Base-by-base conservation (phyloP, 2,329 filamentous ascomycete species). In the Xylariales sp. region DNA sequence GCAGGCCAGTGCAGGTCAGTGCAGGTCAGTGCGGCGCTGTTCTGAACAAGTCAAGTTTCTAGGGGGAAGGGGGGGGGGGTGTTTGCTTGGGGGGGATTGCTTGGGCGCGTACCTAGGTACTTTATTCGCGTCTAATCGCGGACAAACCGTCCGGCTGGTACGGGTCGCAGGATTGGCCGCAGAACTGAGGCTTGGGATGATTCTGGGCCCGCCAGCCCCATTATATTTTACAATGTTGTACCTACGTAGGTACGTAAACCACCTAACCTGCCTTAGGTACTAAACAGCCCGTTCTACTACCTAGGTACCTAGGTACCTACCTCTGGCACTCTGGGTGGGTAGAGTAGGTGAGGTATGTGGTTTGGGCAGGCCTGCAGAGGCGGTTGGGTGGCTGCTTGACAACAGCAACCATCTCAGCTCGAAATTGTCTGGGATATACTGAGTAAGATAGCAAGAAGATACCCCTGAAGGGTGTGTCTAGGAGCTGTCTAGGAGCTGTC, bases 141-240 rank as follows among this genome's bases (percentile, higher is more conserved):
- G 74, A 66, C 72, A 76, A 77, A 75, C 76, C 76, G 73, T 73
- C 75, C 76, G 75, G 69, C 74, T 72, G 75, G 75, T 70, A 71
- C 56, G 72, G 75, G 76, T 74, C 75, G 76, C 76, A 78, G 75
- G 71, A 74, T 70, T 71, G 76, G 76, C 76, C 76, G 76, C 76
- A 78, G 76, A 76, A 73, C 71, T 71, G 71, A 74, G 71, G 60
- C 68, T 72, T 69, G 73, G 74, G 71, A 74, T 76, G 75, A 76
- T 75, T 77, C 69, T 68, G 65, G 63, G 43, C 69, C 69, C 52
- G 65, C 64, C 62, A 67, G 60, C 39, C 62, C 66, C 62, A 62
- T 68, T 61, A 18, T 62, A 64, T 23, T 60, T 10, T 46, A 53
- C 60, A 32, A n/a, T 32, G 23, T n/a, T 43, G 53, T 55, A 30